Evolutionary conservation across 176 grass and related monocot species (phyloP).

Genomic region (Alopecurus myosuroides): DNA sequence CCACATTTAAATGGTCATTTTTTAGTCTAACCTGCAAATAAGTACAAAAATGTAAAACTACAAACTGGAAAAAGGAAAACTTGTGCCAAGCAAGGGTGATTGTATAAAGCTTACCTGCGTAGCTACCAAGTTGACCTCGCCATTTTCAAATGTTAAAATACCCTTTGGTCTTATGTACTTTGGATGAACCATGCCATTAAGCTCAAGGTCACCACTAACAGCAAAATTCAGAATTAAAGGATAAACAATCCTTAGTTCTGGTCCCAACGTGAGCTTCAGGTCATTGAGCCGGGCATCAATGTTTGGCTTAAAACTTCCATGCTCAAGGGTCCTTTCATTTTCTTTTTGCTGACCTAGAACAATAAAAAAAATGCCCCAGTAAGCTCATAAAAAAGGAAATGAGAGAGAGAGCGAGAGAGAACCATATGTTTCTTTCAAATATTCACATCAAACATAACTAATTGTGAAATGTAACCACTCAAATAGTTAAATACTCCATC

Average conservation of each 20-base stretch:
- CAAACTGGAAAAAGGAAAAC: neutral
- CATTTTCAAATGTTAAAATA: slow-evolving; percentile 93
- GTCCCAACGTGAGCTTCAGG: slow-evolving; percentile 87
- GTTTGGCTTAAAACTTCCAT: slow-evolving; percentile 58
- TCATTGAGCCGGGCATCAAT: slow-evolving; percentile 75
- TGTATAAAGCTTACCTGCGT: slow-evolving; percentile 63
- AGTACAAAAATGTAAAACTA: slow-evolving; percentile 17
- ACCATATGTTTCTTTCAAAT: slow-evolving; percentile 1
- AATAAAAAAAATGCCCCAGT: slow-evolving; percentile 9
- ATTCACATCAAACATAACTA: neutral
- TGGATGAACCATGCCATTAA: slow-evolving; percentile 85
- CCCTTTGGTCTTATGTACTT: slow-evolving; percentile 96
- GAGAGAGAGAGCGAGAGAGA: neutral
- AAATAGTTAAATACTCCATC: slow-evolving; percentile 4
- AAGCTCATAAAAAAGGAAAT: slow-evolving; percentile 22
- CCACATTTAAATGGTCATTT: slow-evolving; percentile 86
- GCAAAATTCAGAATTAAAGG: slow-evolving; percentile 97
- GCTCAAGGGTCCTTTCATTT: slow-evolving; percentile 53
- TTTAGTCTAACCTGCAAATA: slow-evolving; percentile 86
- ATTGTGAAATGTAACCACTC: neutral
- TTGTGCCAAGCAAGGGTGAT: slow-evolving; percentile 11
- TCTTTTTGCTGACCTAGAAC: slow-evolving; percentile 68
- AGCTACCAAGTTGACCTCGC: slow-evolving; percentile 94
- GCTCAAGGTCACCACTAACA: slow-evolving; percentile 85
- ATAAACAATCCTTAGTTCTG: slow-evolving; percentile 93